These are phyloP conservation scores for Ophiocordyceps sinensis DNA, from an alignment of 2,329 filamentous ascomycete species.

Conservation along the genomic window DNA sequence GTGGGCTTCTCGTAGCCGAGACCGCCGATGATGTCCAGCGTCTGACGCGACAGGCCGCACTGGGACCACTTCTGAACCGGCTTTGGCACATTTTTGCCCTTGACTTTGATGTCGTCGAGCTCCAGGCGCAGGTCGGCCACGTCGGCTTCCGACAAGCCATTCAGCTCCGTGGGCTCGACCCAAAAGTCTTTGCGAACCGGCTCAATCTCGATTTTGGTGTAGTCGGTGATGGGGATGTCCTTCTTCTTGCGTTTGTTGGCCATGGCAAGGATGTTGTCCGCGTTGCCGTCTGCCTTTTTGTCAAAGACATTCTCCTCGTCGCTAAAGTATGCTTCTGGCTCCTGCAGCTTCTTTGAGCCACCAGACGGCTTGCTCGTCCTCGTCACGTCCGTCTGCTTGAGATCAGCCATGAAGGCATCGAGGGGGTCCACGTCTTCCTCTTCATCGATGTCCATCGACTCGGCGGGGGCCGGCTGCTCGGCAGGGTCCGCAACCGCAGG, in stretches of 20 bases:
- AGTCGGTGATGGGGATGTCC: conserved; percentile 79
- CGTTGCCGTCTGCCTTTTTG: conserved; percentile 30
- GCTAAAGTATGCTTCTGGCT: conserved; percentile 76
- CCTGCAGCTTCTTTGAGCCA: conserved; percentile 40
- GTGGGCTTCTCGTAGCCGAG: conserved; percentile 82
- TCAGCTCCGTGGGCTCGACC: conserved; percentile 73
- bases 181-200: conserved; percentile 92
- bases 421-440: conserved; percentile 73
- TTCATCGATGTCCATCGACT: conserved; percentile 43
- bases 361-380: conserved; percentile 14
- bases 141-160: conserved; percentile 72
- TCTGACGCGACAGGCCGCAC: conserved; percentile 76
- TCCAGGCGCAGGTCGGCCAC: conserved; percentile 69
- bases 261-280: conserved; percentile 36
- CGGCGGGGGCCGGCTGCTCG: conserved; percentile 11
- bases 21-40: conserved; percentile 68
- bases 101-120: conserved; percentile 89
- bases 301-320: conserved; percentile 59
- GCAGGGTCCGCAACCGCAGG: conserved; percentile 1
- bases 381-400: conserved; percentile 39
- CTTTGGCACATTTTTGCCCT: conserved; percentile 75
- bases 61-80: conserved; percentile 96
- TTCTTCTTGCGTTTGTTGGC: conserved; percentile 73
- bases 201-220: conserved; percentile 72
- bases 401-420: conserved; percentile 88